Evolutionary conservation across 2,329 filamentous ascomycete genomes (phyloP).

Genomic region (Stagonosporopsis vannaccii): DNA sequence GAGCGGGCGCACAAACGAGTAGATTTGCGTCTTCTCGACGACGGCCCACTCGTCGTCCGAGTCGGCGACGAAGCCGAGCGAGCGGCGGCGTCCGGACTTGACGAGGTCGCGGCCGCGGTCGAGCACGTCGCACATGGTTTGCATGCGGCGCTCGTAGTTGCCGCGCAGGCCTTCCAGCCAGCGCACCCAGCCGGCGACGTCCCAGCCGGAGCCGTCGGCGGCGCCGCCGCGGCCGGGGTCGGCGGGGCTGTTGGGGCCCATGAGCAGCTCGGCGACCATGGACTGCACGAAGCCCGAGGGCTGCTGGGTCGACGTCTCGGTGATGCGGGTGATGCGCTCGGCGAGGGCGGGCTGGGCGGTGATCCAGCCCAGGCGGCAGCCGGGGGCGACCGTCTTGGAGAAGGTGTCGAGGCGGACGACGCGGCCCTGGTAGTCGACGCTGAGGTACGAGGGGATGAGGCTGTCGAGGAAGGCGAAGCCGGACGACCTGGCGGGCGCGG

Average conservation of each 20-base stretch:
- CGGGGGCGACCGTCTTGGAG: conserved; percentile 90
- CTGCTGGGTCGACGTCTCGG: conserved; percentile 80
- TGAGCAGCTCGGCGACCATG: conserved; percentile 77
- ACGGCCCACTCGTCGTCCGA: conserved; percentile 72
- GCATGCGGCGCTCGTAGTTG: conserved; percentile 86
- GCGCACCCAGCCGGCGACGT: conserved; percentile 84
- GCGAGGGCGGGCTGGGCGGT: conserved; percentile 81
- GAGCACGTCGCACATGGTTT: conserved; percentile 75
- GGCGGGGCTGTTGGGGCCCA: conserved; percentile 70
- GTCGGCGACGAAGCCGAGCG: conserved; percentile 44
- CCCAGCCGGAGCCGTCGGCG: conserved; percentile 70
- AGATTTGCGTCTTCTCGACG: conserved; percentile 76
- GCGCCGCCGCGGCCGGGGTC: conserved; percentile 56
- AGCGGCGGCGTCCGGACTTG: conserved; percentile 62
- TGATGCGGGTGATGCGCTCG: conserved; percentile 76
- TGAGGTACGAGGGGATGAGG: conserved; percentile 82
- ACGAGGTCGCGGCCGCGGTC: conserved; percentile 72
- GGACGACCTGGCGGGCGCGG: conserved; percentile 58
- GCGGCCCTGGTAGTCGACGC: conserved; percentile 82
- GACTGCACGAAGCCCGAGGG: conserved; percentile 90
- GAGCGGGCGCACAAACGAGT: conserved; percentile 79
- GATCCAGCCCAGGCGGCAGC: conserved; percentile 89
- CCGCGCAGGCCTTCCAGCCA: conserved; percentile 88
- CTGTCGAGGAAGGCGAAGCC: conserved; percentile 84
- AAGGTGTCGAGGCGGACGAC: conserved; percentile 93